phyloP scores from a whole-genome alignment of 768 basidiomycete genomes.

The Amanita muscaria region DNA sequence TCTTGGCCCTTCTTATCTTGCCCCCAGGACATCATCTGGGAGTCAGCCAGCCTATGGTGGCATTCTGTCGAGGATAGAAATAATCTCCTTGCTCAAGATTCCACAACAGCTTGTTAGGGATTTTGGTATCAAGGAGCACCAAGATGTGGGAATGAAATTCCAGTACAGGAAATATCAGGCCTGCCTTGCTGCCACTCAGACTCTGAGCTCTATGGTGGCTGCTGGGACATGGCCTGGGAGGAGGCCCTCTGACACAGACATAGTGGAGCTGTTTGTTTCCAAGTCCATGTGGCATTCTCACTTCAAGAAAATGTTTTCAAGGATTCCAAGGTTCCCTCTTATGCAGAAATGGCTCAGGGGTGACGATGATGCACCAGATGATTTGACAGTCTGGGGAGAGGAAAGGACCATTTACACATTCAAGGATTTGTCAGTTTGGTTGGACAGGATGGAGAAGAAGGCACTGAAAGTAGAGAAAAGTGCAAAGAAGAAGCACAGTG shows the following conservation, averaged over 20 bases:
- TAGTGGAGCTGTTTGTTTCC: neutral
- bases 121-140: neutral
- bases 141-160: no score
- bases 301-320: neutral
- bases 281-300: neutral
- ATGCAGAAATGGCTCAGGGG: no score
- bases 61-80: neutral
- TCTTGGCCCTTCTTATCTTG: no score
- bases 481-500: neutral
- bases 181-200: no score
- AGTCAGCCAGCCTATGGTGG: no score
- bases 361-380: no score
- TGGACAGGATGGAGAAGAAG: neutral
- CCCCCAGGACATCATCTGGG: no score
- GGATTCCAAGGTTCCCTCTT: neutral
- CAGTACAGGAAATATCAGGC: no score
- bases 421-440: neutral
- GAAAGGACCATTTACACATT: neutral
- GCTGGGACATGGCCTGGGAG: neutral
- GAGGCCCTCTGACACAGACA: neutral
- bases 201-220: no score
- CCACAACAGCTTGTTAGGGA: neutral
- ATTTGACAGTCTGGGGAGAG: neutral
- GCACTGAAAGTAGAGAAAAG: neutral
- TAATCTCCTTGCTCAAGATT: neutral